Evolutionary conservation across 306 rosid species (phyloP), one percentile per base, ranked within the genome.

Genomic region (Acacia confusa): DNA sequence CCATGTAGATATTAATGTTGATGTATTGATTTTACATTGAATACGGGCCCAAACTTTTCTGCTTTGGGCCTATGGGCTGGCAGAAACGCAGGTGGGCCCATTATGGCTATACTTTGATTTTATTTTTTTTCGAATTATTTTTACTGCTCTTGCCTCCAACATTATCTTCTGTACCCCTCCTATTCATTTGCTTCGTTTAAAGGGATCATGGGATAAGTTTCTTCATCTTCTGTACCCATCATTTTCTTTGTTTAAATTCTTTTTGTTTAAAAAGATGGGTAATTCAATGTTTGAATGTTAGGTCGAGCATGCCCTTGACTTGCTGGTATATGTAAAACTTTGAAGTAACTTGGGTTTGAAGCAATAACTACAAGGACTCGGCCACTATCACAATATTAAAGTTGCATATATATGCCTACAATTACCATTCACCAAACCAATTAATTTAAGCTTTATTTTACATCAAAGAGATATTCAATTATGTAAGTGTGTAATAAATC

Each of bases 271-370:
- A 36, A 36, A 36, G 8, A 36, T 36, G 8, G 30, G 22, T 3
- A 36, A 41, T 7, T 9, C 61, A 20, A 10, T 19, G 72, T 67
- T 20, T 70, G 53, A 70, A 70, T 70, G 74, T 70, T 70, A 70
- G 74, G 36, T 70, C 5, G 10, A 22, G 32, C 32, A 20, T 1
- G 24, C 9, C 63, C 19, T 79, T 28, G 55, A 72, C 78, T 60
- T 63, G 36, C 45, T 19, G 19, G 25, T 13, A 50, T 74, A 50
- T 81, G 28, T 81, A 43, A 0, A 70, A 41, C 50, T 74, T 52
- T 66, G 60, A 66, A 27, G 70, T 66, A 65, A 74, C 80, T 74
- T 75, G 50, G 19, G 60, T 75, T 75, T 53, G 70, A 81, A 74
- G 80, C 60, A 55, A 64, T 41, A 13, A n/a, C 28, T 25, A 24